Evolutionary conservation across 179 eudicot species (phyloP), one percentile per base, ranked within the genome.

Genomic region (Dionaea muscipula): DNA sequence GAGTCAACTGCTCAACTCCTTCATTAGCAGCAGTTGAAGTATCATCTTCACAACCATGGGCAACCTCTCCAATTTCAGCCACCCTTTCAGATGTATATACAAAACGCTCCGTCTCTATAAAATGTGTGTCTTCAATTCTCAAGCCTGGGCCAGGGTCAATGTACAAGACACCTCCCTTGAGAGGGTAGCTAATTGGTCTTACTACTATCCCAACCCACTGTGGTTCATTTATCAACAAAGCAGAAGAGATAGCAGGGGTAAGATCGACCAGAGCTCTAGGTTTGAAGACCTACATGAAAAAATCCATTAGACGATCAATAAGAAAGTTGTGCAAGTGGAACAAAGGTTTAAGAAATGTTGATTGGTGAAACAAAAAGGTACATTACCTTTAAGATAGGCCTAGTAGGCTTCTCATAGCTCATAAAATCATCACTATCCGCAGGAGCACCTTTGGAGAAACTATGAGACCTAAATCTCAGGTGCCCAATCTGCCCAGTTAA

Each of bases 391-490:
- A 93, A 68, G 56, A 93, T 85, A 25, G 98, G 96, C 68, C 83
- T 84, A 37, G 95, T 88, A 37, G 98, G 99, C 74, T 88, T 93
- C 75, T 93, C 99, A 69, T 87, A 81, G 72, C 96, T 88, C 94
- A 93, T 88, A 70, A 88, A 83, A 81, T 88, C 96, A 65, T 93
- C 99, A 76, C 79, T 87, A 44, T 93, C 99, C 53, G 85, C 80
- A 41, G 96, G 96, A 56, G 84, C 93, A 56, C 80, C 96, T 72
- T 80, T 93, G 27, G 99, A 88, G 59, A 81, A 93, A 76, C 93
- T 88, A 78, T 93, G 96, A 71, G 99, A 93, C 72, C 99, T 77
- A 76, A 93, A 93, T 56, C 93, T 88, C 73, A 88, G 71, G 59
- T 79, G 89, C 66, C 99, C 98, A 73, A 93, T 88, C 68, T 83